Evolutionary conservation across 352 stramenopile species (phyloP).

Genomic region (Pythium scleroteichum): DNA sequence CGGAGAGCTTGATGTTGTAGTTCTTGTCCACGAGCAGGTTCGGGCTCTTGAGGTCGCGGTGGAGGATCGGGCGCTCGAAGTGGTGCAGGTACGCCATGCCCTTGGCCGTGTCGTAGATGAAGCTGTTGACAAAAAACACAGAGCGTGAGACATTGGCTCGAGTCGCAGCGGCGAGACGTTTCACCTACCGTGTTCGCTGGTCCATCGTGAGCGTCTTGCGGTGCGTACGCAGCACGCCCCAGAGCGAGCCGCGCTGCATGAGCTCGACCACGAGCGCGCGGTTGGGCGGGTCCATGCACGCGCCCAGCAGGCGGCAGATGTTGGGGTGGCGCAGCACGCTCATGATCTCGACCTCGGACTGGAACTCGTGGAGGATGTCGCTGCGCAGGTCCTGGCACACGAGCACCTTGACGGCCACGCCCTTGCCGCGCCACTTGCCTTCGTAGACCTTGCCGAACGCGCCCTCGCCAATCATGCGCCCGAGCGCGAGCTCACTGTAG

Average conservation of each 20-base stretch:
- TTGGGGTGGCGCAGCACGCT: slow-evolving; percentile 92
- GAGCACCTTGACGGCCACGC: slow-evolving; percentile 68
- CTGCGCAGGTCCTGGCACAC: slow-evolving; percentile 65
- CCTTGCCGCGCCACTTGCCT: slow-evolving; percentile 62
- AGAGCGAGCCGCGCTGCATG: slow-evolving; percentile 89
- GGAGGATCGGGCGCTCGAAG: slow-evolving; percentile 81
- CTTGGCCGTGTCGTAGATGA: slow-evolving; percentile 77
- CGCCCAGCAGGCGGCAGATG: slow-evolving; percentile 94
- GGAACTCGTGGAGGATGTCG: slow-evolving; percentile 67
- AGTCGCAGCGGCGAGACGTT: too few relatives aligned
- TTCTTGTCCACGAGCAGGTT: slow-evolving; percentile 85
- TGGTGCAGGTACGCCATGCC: slow-evolving; percentile 87
- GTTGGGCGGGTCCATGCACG: slow-evolving; percentile 92
- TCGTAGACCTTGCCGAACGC: slow-evolving; percentile 73
- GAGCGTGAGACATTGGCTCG: not conserved
- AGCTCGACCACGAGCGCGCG: slow-evolving; percentile 94
- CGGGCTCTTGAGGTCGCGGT: slow-evolving; percentile 84
- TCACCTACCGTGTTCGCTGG: slow-evolving; percentile 40
- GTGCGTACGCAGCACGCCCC: slow-evolving; percentile 86
- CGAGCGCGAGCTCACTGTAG: slow-evolving; percentile 57
- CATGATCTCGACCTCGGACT: slow-evolving; percentile 78
- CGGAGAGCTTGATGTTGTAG: slow-evolving; percentile 90
- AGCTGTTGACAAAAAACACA: slow-evolving; percentile 23
- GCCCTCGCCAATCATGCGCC: slow-evolving; percentile 65
- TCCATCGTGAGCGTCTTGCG: slow-evolving; percentile 53